Conservation (phyloP, 148 eudicot species). For the Vaccinium vitisidaea region DNA sequence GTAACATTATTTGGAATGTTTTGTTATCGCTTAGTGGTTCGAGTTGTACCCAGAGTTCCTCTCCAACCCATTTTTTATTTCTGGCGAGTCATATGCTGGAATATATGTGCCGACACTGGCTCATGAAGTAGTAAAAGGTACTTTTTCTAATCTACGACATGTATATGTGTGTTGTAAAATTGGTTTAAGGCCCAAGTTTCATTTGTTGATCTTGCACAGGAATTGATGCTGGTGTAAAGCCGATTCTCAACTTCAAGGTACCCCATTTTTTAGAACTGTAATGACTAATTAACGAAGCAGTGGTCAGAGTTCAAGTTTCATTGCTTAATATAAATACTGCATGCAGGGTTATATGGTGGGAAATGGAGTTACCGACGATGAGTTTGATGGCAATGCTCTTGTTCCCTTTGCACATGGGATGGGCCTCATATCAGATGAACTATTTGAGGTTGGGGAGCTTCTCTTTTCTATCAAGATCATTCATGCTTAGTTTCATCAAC, state of each 20-base stretch:
- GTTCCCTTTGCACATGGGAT: constrained; percentile 92
- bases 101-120: constrained; percentile 92
- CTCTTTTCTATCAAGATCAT: background rate
- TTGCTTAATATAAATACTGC: constrained; percentile 7
- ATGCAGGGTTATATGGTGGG: constrained; percentile 98
- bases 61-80: constrained; percentile 71
- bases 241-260: constrained; percentile 81
- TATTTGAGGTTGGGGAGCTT: constrained; percentile 48
- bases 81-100: constrained; percentile 98
- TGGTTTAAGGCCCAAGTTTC: background rate
- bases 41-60: constrained; percentile 68
- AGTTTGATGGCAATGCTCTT: constrained; percentile 85
- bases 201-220: constrained; percentile 21
- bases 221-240: constrained; percentile 70
- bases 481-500: background rate
- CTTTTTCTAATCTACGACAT: constrained; percentile 3
- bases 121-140: constrained; percentile 82
- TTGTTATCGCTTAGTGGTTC: constrained; percentile 66
- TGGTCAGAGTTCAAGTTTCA: background rate
- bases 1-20: background rate
- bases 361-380: constrained; percentile 82
- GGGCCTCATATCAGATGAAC: constrained; percentile 86
- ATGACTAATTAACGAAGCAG: background rate
- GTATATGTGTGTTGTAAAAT: constrained; percentile 1
- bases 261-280: background rate